phyloP scores from a whole-genome alignment of 352 stramenopile species.

The Phytopythium delawarense region DNA sequence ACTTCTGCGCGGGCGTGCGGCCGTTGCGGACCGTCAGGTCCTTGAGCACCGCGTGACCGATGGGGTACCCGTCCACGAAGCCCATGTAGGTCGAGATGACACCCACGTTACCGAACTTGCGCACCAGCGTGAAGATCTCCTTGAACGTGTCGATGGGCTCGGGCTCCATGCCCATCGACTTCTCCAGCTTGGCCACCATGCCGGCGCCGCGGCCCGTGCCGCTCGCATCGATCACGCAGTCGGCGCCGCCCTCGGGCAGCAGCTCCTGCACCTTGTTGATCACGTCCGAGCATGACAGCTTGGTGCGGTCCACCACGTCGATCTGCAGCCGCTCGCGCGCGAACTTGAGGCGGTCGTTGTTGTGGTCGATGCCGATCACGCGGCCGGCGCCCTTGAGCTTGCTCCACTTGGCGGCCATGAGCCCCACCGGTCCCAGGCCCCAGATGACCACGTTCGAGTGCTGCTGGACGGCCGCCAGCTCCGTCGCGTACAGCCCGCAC shows the following conservation, averaged over 20 bases:
- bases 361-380: constrained; percentile 52
- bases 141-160: constrained; percentile 53
- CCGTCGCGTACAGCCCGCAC: constrained; percentile 55
- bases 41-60: constrained; percentile 63
- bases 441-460: constrained; percentile 60
- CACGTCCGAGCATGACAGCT: constrained; percentile 42
- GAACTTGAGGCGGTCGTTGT: constrained; percentile 45
- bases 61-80: constrained; percentile 38
- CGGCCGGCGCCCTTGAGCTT: constrained; percentile 60
- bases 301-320: constrained; percentile 54
- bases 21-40: constrained; percentile 47
- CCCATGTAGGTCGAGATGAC: constrained; percentile 54
- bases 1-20: constrained; percentile 47
- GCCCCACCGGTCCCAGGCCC: constrained; percentile 56
- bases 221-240: constrained; percentile 53
- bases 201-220: constrained; percentile 28
- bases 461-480: constrained; percentile 44
- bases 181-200: constrained; percentile 40
- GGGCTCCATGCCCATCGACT: constrained; percentile 44
- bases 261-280: constrained; percentile 42
- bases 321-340: constrained; percentile 55
- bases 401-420: constrained; percentile 54
- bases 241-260: constrained; percentile 43
- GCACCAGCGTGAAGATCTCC: constrained; percentile 49
- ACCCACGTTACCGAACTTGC: constrained; percentile 53